Evolutionary conservation across 192 early-diverging fungal genomes (phyloP).

Genomic region (Entophlyctis luteolus): DNA sequence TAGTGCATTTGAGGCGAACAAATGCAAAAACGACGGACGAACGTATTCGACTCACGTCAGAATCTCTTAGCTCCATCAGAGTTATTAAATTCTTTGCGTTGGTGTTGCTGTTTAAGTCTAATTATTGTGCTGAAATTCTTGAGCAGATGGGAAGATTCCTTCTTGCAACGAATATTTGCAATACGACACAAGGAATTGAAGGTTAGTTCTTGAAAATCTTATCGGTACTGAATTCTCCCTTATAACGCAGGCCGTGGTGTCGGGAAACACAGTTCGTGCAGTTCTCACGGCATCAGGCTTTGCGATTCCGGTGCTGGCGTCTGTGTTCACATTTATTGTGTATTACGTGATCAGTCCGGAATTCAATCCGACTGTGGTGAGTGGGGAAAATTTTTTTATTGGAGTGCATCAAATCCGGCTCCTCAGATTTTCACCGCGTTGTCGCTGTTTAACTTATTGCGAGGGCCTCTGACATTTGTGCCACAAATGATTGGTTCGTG

Average conservation of each 20-base stretch:
- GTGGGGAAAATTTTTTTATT: neutral
- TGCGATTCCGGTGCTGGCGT: conserved; percentile 43
- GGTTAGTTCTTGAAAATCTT: too few relatives aligned
- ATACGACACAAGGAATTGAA: conserved; percentile 44
- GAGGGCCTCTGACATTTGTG: conserved; percentile 50
- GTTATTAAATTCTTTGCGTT: conserved; percentile 74
- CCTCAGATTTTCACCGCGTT: conserved; percentile 42
- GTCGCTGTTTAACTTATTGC: conserved; percentile 41
- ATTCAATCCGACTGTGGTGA: conserved; percentile 17
- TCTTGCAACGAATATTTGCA: conserved; percentile 63
- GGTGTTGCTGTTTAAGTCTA: neutral
- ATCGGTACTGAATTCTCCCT: too few relatives aligned
- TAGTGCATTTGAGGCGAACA: conserved; percentile 14
- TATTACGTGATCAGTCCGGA: conserved; percentile 27
- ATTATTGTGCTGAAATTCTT: neutral
- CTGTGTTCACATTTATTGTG: conserved; percentile 38
- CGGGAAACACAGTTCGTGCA: neutral
- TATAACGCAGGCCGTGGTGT: conserved; percentile 13
- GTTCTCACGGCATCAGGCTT: conserved; percentile 40
- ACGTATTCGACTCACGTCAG: conserved; percentile 40
- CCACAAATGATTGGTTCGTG: conserved; percentile 39
- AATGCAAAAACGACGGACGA: conserved; percentile 30
- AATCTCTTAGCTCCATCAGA: conserved; percentile 66
- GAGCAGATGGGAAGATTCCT: conserved; percentile 53
- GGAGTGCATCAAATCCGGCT: neutral